phyloP scores from a whole-genome alignment of 495 filamentous ascomycete species.

The Cercophora samala region DNA sequence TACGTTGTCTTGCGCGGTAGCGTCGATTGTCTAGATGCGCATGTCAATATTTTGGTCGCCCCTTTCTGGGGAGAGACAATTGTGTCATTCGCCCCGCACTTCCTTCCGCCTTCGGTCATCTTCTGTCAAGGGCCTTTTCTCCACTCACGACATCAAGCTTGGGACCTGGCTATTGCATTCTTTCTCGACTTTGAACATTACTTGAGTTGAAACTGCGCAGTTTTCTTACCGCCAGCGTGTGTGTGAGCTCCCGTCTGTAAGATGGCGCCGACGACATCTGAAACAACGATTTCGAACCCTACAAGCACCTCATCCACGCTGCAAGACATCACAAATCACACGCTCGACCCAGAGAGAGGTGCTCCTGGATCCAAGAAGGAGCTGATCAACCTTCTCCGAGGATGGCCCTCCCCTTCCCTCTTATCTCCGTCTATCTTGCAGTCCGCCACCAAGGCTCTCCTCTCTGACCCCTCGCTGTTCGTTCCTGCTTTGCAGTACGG shows the following conservation, averaged over 20 bases:
- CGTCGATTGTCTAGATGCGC: neutral
- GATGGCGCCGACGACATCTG: neutral
- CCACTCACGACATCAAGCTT: neutral
- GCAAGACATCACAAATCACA: neutral
- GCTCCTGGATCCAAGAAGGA: neutral
- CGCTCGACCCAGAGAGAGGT: neutral
- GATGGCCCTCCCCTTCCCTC: conserved; percentile 68
- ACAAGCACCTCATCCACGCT: neutral
- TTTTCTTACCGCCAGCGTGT: no score
- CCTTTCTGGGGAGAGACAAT: neutral
- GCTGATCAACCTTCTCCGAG: conserved; percentile 63
- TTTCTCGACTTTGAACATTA: neutral
- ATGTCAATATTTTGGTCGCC: neutral
- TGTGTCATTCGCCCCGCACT: neutral
- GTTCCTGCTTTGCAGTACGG: conserved; percentile 68
- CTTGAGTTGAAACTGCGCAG: neutral
- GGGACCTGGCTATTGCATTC: neutral
- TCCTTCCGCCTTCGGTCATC: neutral
- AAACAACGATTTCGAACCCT: neutral
- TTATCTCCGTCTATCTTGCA: conserved; percentile 61
- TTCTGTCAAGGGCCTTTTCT: neutral
- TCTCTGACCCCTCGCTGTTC: conserved; percentile 56
- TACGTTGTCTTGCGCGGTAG: neutral
- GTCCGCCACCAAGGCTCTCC: conserved; percentile 50
- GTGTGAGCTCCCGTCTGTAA: no score